phyloP scores from a whole-genome alignment of 768 basidiomycete genomes.

The Pholiota microspora region DNA sequence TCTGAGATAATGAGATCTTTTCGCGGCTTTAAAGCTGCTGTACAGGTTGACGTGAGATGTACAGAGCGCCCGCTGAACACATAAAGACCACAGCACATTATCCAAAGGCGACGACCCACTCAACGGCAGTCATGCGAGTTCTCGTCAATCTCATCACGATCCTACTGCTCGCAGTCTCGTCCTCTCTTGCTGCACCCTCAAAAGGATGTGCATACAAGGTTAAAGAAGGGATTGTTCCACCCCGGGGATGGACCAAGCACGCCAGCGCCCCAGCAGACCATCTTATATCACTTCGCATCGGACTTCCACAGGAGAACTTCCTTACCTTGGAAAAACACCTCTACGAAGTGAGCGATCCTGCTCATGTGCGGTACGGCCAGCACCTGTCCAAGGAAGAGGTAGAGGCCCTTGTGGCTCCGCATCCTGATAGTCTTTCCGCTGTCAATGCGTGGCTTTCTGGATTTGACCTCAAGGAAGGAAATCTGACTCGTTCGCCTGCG shows the following conservation, averaged over 20 bases:
- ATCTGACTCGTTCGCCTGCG: constrained; percentile 56
- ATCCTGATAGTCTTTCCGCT: constrained; percentile 44
- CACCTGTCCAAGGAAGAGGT: constrained; percentile 66
- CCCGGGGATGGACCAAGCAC: constrained; percentile 42
- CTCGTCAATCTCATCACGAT: constrained; percentile 14
- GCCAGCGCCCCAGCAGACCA: constrained; percentile 26
- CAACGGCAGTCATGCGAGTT: constrained; percentile 13
- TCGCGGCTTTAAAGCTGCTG: not conserved
- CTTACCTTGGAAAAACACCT: constrained; percentile 45
- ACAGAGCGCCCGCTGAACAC: not conserved
- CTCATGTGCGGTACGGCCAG: constrained; percentile 44
- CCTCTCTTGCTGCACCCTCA: constrained; percentile 21
- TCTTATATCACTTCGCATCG: constrained; percentile 52
- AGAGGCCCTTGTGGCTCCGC: constrained; percentile 59
- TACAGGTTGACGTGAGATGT: not conserved
- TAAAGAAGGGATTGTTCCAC: constrained; percentile 45
- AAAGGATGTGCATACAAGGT: constrained; percentile 25
- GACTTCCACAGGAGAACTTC: constrained; percentile 48
- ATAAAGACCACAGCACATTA: constrained; percentile 2
- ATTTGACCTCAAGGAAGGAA: constrained; percentile 49
- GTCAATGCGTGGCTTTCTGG: constrained; percentile 63
- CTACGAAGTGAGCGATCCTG: constrained; percentile 54
- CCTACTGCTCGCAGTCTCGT: constrained; percentile 17
- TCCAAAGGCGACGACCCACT: not conserved
- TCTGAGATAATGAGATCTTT: not conserved